Evolutionary conservation across 495 filamentous ascomycete genomes (phyloP).

Genomic region (Entonaema liquescens): DNA sequence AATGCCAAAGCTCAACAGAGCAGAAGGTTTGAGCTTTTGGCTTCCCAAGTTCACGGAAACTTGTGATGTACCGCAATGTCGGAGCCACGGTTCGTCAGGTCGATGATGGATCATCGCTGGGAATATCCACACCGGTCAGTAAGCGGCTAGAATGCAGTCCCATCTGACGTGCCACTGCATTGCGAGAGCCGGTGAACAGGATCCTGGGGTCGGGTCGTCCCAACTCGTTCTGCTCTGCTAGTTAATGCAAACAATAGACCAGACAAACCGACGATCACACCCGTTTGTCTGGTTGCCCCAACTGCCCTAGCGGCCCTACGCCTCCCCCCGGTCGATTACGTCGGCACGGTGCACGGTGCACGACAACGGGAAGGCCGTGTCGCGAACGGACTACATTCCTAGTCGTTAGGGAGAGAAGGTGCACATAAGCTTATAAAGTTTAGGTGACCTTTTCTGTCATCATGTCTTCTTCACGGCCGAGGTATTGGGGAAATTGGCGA

Average conservation of each 20-base stretch:
- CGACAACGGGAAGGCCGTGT: slow-evolving; percentile 14
- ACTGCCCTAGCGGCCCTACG: background rate
- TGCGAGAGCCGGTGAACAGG: slow-evolving; percentile 20
- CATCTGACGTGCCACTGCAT: slow-evolving; percentile 28
- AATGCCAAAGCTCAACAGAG: background rate
- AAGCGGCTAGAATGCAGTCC: slow-evolving; percentile 16
- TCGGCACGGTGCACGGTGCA: slow-evolving; percentile 18
- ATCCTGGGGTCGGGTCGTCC: background rate
- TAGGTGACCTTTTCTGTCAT: slow-evolving; percentile 8
- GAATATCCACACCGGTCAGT: slow-evolving; percentile 31
- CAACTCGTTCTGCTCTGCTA: slow-evolving; percentile 4
- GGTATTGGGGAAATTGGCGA: slow-evolving; percentile 7
- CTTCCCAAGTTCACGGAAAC: background rate
- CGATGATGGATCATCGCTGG: background rate
- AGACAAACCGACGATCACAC: slow-evolving; percentile 29
- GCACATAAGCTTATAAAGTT: background rate
- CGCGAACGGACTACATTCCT: slow-evolving; percentile 20
- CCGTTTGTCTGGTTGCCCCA: slow-evolving; percentile 9
- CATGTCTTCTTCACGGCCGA: background rate
- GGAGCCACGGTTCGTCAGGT: slow-evolving; percentile 4
- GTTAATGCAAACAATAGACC: slow-evolving; percentile 24
- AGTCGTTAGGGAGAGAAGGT: slow-evolving; percentile 13
- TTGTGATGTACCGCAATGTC: slow-evolving; percentile 23
- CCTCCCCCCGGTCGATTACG: slow-evolving; percentile 14
- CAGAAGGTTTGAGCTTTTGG: slow-evolving; percentile 2